Conservation (phyloP, 139 green algal genomes). For the Chlorella vulgaris region DNA sequence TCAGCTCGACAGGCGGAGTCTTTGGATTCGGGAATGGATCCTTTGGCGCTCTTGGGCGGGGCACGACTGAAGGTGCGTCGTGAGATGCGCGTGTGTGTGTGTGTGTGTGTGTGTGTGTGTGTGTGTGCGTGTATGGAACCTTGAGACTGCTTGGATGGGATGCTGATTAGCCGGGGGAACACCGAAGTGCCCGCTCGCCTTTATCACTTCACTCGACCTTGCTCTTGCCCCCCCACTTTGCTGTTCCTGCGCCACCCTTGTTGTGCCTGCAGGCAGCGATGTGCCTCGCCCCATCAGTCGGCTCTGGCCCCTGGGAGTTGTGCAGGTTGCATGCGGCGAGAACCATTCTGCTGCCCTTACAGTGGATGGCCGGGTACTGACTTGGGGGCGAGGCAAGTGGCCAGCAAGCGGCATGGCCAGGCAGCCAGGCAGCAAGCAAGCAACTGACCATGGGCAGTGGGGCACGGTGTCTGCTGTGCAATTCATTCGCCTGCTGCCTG, state of each 20-base stretch:
- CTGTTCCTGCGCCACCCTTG: no score
- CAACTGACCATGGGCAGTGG: neutral
- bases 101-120: no score
- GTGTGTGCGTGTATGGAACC: no score
- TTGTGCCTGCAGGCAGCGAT: slow-evolving; percentile 1
- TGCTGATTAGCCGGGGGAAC: no score
- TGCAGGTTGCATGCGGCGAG: slow-evolving; percentile 68
- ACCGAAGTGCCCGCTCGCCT: no score
- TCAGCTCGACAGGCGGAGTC: slow-evolving; percentile 55
- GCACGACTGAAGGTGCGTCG: slow-evolving; percentile 8
- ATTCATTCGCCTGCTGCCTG: neutral
- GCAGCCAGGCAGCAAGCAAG: neutral
- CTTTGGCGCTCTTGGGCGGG: slow-evolving; percentile 64
- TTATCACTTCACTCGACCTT: no score
- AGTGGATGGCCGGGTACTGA: slow-evolving; percentile 66
- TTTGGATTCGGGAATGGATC: slow-evolving; percentile 66
- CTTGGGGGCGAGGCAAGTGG: slow-evolving; percentile 64
- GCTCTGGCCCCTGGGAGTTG: slow-evolving; percentile 66
- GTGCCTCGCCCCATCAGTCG: slow-evolving; percentile 43
- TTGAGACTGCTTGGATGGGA: no score
- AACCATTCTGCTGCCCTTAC: slow-evolving; percentile 74
- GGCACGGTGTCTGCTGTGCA: no score
- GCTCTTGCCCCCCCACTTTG: no score
- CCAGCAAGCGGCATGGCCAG: neutral
- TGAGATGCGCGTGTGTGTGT: no score